A percentile compares a stretch with the other conserved stretches of the same genome.
Evolutionary conservation across 306 rosid species (phyloP).

Genomic region (Oemleria cerasiformis): DNA sequence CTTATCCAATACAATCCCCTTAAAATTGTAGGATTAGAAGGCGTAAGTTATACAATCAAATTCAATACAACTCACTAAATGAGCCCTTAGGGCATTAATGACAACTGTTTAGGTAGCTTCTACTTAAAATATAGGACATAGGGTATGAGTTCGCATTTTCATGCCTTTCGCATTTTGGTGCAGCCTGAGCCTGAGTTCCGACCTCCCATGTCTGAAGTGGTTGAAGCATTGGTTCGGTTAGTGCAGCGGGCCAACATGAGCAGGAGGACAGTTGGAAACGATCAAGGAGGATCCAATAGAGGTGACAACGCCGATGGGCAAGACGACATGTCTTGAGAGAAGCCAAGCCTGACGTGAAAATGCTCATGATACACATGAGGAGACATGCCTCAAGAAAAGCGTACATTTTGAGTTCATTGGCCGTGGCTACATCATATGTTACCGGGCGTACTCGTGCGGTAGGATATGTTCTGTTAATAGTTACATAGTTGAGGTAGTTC

Average conservation of each 20-base stretch:
- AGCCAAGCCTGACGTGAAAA: neutral
- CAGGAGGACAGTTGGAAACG: slow-evolving; percentile 76
- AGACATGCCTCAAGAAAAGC: slow-evolving; percentile 17
- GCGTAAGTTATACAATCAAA: no score
- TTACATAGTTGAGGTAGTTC: slow-evolving; percentile 30
- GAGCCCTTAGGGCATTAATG: neutral
- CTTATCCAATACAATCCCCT: no score
- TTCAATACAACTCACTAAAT: no score
- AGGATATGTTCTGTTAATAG: slow-evolving; percentile 34
- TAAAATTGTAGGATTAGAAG: no score
- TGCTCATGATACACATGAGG: neutral
- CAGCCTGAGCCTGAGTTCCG: slow-evolving; percentile 99
- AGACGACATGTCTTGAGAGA: slow-evolving; percentile 40
- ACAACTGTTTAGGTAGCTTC: neutral
- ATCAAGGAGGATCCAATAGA: slow-evolving; percentile 64
- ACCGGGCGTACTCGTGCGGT: slow-evolving; percentile 20
- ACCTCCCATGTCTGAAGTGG: slow-evolving; percentile 99
- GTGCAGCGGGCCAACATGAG: slow-evolving; percentile 99
- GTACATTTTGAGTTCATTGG: slow-evolving; percentile 21
- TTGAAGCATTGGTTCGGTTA: slow-evolving; percentile 78
- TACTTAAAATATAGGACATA: neutral
- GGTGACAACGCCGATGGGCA: slow-evolving; percentile 43
- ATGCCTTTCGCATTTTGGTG: slow-evolving; percentile 13
- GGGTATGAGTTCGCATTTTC: neutral
- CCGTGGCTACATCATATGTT: slow-evolving; percentile 17